Evolutionary conservation across 768 basidiomycete species (phyloP).

Genomic region (Stropharia rugosoannulata): DNA sequence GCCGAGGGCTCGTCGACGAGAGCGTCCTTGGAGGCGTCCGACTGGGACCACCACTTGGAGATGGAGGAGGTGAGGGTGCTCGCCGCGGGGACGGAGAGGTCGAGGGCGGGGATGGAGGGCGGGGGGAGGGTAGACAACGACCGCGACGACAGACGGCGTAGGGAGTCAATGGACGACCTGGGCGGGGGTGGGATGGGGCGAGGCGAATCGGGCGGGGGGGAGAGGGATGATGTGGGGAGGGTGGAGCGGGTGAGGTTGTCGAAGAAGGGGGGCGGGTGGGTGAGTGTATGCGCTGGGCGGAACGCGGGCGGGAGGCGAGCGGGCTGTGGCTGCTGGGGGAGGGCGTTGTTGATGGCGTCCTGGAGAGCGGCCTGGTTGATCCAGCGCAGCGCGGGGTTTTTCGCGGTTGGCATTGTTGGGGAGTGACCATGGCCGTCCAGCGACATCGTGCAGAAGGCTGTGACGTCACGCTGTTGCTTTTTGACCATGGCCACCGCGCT

Average conservation of each 20-base stretch:
- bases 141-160: constrained; percentile 44
- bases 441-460: constrained; percentile 3
- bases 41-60: constrained; percentile 53
- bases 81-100: constrained; percentile 4
- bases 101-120: constrained; percentile 16
- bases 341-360: constrained; percentile 28
- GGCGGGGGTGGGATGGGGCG: constrained; percentile 9
- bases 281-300: constrained; percentile 27
- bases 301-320: constrained; percentile 40
- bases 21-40: constrained; percentile 26
- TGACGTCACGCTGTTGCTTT: constrained; percentile 32
- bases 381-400: constrained; percentile 45
- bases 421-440: constrained; percentile 16
- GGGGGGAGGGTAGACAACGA: constrained; percentile 20
- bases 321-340: constrained; percentile 43
- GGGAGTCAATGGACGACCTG: constrained; percentile 49
- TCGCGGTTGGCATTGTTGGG: constrained; percentile 34
- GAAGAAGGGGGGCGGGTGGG: constrained; percentile 50
- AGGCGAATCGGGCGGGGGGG: constrained; percentile 31
- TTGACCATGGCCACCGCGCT: constrained; percentile 4
- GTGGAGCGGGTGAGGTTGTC: constrained; percentile 58
- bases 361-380: constrained; percentile 23
- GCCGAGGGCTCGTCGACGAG: constrained; percentile 28
- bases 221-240: constrained; percentile 61
- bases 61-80: constrained; percentile 16